Conservation (phyloP, 192 early-diverging fungal genomes). For the Phlyctochytrium arcticum region DNA sequence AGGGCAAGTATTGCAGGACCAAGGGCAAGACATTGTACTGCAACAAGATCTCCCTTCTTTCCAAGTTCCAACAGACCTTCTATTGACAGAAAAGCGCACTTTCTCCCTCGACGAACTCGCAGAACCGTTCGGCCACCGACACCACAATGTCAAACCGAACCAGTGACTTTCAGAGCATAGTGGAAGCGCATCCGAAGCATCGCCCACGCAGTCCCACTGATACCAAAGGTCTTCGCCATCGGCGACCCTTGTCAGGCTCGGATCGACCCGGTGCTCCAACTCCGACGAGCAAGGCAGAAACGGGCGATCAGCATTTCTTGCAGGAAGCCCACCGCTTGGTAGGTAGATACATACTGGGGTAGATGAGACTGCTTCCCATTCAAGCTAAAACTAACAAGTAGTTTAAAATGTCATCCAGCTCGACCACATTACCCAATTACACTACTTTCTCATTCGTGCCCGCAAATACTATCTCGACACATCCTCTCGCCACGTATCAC, state of each 20-base stretch:
- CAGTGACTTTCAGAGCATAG: not conserved
- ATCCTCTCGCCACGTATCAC: not conserved
- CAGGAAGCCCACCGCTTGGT: slow-evolving; percentile 12
- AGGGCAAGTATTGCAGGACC: too few species aligned
- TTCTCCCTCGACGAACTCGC: too few species aligned
- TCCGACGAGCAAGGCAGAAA: not conserved
- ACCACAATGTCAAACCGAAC: not conserved
- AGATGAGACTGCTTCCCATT: too few species aligned
- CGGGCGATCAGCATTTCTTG: too few species aligned
- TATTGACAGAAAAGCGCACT: too few species aligned
- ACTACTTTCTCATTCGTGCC: slow-evolving; percentile 14
- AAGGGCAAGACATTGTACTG: too few species aligned
- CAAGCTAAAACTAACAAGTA: too few species aligned
- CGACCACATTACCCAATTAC: slow-evolving; percentile 15
- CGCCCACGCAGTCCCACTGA: not conserved
- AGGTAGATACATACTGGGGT: too few species aligned
- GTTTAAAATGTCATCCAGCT: too few species aligned
- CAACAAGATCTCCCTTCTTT: too few species aligned
- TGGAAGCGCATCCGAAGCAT: not conserved
- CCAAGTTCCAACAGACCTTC: too few species aligned
- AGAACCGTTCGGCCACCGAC: too few species aligned
- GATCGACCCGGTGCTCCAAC: not conserved
- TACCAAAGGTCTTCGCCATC: not conserved
- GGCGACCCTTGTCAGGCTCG: not conserved
- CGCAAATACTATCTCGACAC: slow-evolving; percentile 18